Evolutionary conservation across 2,329 filamentous ascomycete species (phyloP), one percentile per base, ranked within the genome.

Genomic region (Cryphonectria carpinicola): DNA sequence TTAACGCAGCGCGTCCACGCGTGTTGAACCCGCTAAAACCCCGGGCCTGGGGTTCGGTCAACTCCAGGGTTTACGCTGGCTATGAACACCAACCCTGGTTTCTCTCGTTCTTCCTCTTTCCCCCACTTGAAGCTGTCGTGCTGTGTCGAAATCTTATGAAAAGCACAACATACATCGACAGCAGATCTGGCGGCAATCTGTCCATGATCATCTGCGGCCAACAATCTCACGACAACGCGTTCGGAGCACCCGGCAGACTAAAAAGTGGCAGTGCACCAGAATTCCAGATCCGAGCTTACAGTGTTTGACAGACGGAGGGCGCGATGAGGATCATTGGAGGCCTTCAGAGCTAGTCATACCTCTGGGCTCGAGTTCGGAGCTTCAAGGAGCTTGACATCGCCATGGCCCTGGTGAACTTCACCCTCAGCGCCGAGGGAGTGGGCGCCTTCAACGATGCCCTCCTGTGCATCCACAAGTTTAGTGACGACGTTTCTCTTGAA

Each of bases 401-500:
- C 67, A 73, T 91, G 89, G 83, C 88, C 7, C 81, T 91, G n/a
- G 81, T 95, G 70, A 90, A 86, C 72, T 94, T 95, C 77, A 92
- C 91, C 0, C 83, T 95, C 68, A 92, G 86, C 75, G 92, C 93
- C 70, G 92, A 94, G 75, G 90, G 90, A 43, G 89, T 93, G 60
- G 84, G 85, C 8, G 88, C 88, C 65, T 84, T 95, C 61, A 91
- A 93, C 75, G 93, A 95, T 79, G 87, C 90, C 35, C 86, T 95
- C 70, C 84, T 89, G 32, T 95, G 93, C 79, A 85, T 95, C 37
- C 88, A 88, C 77, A 94, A 93, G 80, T 95, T 95, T 82, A 92
- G 90, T 78, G 93, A 95, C 75, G 88, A 91, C 62, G 92, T 95
- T 28, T 92, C 89, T 37, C 84, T 95, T 56, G 93, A 95, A 79